A percentile compares a stretch with the other conserved stretches of the same genome.
Evolutionary conservation across 2,329 filamentous ascomycete genomes (phyloP).

Genomic region (Ophiocordyceps camponoti-leonardi): DNA sequence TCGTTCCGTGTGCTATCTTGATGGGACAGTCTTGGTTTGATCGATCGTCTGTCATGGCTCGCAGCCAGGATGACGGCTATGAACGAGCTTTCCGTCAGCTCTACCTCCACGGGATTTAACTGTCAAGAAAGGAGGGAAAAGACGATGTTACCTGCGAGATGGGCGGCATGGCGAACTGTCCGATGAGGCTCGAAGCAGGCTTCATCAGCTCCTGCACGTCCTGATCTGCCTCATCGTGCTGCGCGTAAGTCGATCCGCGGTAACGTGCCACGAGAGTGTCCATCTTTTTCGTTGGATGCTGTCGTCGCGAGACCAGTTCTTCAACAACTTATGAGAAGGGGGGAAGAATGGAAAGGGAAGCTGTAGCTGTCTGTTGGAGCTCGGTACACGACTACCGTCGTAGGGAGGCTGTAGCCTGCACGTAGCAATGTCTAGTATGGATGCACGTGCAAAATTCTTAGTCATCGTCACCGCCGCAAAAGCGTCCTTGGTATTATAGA

Average conservation of each 20-base stretch:
- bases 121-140: neutral
- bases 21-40: constrained; percentile 94
- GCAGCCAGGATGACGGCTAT: constrained; percentile 84
- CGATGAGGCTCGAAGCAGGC: constrained; percentile 57
- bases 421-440: too few relatives aligned
- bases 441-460: too few relatives aligned
- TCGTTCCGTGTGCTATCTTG: constrained; percentile 98
- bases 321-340: too few relatives aligned
- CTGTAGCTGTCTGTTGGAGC: too few relatives aligned
- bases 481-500: too few relatives aligned
- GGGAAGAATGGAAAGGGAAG: too few relatives aligned
- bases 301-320: too few relatives aligned
- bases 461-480: too few relatives aligned
- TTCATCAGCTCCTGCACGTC: constrained; percentile 61
- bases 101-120: too few relatives aligned
- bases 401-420: too few relatives aligned
- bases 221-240: constrained; percentile 53
- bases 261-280: constrained; percentile 88
- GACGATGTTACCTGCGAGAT: constrained; percentile 52
- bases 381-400: too few relatives aligned
- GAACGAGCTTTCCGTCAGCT: neutral
- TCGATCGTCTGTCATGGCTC: constrained; percentile 91
- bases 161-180: constrained; percentile 91
- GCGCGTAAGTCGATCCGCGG: constrained; percentile 57
- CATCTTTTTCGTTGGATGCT: constrained; percentile 33